Evolutionary conservation across 306 rosid species (phyloP).

Genomic region (Quercus wislizeni): DNA sequence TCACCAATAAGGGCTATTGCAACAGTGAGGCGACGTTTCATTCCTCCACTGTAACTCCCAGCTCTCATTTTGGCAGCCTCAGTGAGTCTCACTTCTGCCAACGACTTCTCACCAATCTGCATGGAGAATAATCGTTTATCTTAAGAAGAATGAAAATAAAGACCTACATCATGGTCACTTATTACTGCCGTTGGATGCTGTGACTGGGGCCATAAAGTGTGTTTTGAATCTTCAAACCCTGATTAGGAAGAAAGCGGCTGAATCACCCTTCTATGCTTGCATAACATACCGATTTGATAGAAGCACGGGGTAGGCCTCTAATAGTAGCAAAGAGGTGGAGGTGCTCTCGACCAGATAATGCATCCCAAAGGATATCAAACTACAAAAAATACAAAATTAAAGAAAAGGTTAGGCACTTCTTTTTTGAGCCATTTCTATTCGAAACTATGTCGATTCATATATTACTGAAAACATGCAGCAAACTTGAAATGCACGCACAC

Average conservation of each 20-base stretch:
- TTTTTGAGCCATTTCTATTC: slow-evolving; percentile 7
- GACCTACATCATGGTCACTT: background rate
- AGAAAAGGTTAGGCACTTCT: slow-evolving; percentile 2
- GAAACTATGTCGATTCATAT: background rate
- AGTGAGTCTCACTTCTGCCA: slow-evolving; percentile 72
- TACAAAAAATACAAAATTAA: slow-evolving; percentile 28
- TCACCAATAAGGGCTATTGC: slow-evolving; percentile 89
- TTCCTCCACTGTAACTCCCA: slow-evolving; percentile 93
- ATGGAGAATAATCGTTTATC: slow-evolving; percentile 21
- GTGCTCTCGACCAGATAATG: slow-evolving; percentile 75
- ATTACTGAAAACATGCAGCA: slow-evolving; percentile 7
- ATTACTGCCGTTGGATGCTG: background rate
- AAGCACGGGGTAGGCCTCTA: slow-evolving; percentile 67
- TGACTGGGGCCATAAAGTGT: background rate
- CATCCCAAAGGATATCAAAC: slow-evolving; percentile 95
- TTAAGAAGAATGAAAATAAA: slow-evolving; percentile 11
- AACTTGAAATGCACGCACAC: background rate
- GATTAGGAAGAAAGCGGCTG: background rate
- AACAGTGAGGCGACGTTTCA: slow-evolving; percentile 91
- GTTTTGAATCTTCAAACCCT: background rate
- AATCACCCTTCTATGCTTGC: slow-evolving; percentile 15
- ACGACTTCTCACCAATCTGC: slow-evolving; percentile 53
- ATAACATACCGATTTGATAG: slow-evolving; percentile 57
- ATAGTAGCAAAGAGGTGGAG: slow-evolving; percentile 80
- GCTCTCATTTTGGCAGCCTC: slow-evolving; percentile 75